A percentile compares a stretch with the other conserved stretches of the same genome.
Evolutionary conservation across 2,329 filamentous ascomycete genomes (phyloP).

Genomic region (Sporothrix inflata): DNA sequence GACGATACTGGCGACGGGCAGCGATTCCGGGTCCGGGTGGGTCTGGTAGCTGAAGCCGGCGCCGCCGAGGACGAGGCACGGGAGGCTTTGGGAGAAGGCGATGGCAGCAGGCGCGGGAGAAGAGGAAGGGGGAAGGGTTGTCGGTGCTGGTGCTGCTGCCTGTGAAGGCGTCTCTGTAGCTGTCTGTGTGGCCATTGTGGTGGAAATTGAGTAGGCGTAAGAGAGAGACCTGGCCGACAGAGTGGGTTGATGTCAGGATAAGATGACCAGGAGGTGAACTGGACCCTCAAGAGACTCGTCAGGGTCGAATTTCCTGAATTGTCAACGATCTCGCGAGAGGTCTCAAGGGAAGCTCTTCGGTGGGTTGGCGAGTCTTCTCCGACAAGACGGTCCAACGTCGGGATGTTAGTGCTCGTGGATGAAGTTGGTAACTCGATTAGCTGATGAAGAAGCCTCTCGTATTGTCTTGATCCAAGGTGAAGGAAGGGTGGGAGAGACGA

Average conservation of each 20-base stretch:
- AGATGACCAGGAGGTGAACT: neutral
- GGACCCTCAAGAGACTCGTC: neutral
- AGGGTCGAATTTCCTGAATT: neutral
- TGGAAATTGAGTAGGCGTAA: neutral
- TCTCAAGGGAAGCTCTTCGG: neutral
- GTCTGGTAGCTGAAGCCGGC: conserved; percentile 25
- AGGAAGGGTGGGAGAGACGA: no score
- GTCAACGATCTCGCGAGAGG: neutral
- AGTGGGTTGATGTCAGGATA: neutral
- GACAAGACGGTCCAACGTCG: neutral
- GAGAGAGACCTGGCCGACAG: neutral
- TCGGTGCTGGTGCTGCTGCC: neutral
- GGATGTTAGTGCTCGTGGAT: neutral
- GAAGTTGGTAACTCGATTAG: neutral
- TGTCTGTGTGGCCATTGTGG: neutral
- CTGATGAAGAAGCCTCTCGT: neutral
- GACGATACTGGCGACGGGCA: conserved; percentile 23
- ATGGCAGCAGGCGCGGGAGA: neutral
- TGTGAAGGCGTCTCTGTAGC: neutral
- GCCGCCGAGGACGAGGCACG: conserved; percentile 39
- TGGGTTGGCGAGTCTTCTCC: neutral
- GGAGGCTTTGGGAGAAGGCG: conserved; percentile 36
- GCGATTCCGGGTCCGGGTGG: conserved; percentile 21
- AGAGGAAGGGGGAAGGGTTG: neutral
- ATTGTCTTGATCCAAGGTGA: neutral